A percentile compares a stretch with the other conserved stretches of the same genome.
These are phyloP conservation scores for Phytophthora idaei DNA, from an alignment of 352 stramenopile genomes.

Conservation along the genomic window DNA sequence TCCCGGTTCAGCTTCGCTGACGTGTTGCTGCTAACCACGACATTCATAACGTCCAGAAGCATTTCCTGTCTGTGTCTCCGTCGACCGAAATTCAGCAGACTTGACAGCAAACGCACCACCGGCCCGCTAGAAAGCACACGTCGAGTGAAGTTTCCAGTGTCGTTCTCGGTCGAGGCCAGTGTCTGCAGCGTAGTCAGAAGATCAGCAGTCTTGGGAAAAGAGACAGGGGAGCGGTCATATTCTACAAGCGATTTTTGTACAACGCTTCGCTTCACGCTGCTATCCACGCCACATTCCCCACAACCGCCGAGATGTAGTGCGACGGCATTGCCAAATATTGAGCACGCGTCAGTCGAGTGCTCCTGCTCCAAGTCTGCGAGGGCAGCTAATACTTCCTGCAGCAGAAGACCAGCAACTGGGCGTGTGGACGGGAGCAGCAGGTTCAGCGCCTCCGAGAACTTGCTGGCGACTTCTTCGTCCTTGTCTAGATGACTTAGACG, in stretches of 20 bases:
- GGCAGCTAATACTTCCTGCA: conserved; percentile 32
- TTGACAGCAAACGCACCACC: conserved; percentile 39
- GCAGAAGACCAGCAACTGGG: conserved; percentile 14
- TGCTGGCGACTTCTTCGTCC: conserved; percentile 25
- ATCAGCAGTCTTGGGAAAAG: conserved; percentile 22
- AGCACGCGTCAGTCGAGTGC: conserved; percentile 6
- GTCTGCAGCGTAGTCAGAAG: conserved; percentile 30
- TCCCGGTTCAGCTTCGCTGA: conserved; percentile 23
- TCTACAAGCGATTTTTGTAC: conserved; percentile 45
- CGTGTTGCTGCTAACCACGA: conserved; percentile 30
- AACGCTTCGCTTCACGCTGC: conserved; percentile 34
- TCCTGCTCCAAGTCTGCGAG: conserved; percentile 27
- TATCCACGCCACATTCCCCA: conserved; percentile 19
- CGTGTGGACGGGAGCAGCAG: conserved; percentile 31
- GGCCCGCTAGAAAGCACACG: conserved; percentile 45
- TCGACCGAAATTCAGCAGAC: conserved; percentile 34
- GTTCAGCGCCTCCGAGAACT: conserved; percentile 38
- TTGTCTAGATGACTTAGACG: conserved; percentile 17
- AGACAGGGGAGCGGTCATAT: conserved; percentile 26
- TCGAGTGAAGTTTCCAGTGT: conserved; percentile 46
- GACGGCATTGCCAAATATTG: conserved; percentile 42
- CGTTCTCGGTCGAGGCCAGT: conserved; percentile 30
- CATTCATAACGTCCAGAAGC: conserved; percentile 49
- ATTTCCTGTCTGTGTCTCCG: conserved; percentile 33
- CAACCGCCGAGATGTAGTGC: conserved; percentile 31